These are phyloP conservation scores for Condylostoma magnum DNA, from an alignment of 169 alveolate genomes.

Conservation along the genomic window DNA sequence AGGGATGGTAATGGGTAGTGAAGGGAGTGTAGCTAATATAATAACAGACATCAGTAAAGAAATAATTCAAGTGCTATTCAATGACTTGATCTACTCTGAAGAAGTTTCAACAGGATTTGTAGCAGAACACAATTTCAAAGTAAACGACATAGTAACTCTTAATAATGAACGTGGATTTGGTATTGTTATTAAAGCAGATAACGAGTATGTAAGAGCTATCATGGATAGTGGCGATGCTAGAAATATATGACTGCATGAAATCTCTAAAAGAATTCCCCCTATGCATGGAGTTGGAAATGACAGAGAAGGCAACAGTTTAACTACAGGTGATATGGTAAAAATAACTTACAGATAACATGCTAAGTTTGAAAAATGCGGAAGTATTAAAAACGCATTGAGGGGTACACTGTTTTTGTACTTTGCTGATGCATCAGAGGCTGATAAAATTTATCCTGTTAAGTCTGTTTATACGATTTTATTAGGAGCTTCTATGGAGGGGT, in stretches of 20 bases:
- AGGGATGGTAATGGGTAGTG: constrained; percentile 53
- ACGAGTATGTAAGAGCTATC: constrained; percentile 37
- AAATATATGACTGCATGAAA: constrained; percentile 36
- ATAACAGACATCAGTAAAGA: constrained; percentile 50
- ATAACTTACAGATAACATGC: constrained; percentile 11
- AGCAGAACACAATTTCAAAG: constrained; percentile 13
- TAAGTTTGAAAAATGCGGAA: constrained; percentile 39
- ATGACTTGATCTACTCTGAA: constrained; percentile 48
- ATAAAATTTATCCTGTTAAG: constrained; percentile 37
- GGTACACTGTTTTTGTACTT: constrained; percentile 41
- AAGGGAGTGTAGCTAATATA: constrained; percentile 35
- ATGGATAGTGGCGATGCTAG: constrained; percentile 32
- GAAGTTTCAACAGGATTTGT: constrained; percentile 30
- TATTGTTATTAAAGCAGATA: constrained; percentile 44
- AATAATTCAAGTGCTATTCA: constrained; percentile 42
- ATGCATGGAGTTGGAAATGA: constrained; percentile 30
- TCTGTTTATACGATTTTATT: constrained; percentile 33
- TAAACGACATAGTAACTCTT: constrained; percentile 42
- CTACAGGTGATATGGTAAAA: constrained; percentile 45
- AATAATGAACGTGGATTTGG: constrained; percentile 40
- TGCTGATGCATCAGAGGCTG: constrained; percentile 38
- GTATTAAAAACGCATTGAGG: constrained; percentile 35
- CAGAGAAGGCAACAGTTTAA: constrained; percentile 37
- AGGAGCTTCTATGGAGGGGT: constrained; percentile 1
- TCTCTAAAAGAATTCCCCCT: constrained; percentile 28